Evolutionary conservation across 2,329 filamentous ascomycete species (phyloP).

Genomic region (Colletotrichum tabaci): DNA sequence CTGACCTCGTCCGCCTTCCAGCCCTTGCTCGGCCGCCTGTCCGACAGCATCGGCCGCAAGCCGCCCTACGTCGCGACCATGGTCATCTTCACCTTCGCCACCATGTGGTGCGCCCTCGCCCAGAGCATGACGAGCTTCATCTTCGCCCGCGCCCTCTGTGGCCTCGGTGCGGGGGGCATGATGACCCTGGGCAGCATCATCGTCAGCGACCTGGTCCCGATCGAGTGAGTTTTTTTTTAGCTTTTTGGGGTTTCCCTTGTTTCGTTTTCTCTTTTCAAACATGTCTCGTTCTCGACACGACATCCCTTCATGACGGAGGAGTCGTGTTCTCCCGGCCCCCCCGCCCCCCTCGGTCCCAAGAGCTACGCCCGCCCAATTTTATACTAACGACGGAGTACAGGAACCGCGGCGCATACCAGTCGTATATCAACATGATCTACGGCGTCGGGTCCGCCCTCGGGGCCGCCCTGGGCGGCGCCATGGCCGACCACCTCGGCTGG

Average conservation of each 20-base stretch:
- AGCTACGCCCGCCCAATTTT: no score
- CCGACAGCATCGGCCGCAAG: conserved; percentile 81
- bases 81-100: conserved; percentile 75
- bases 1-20: conserved; percentile 84
- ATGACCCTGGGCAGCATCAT: conserved; percentile 80
- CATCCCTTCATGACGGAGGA: not conserved
- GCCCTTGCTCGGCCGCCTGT: conserved; percentile 81
- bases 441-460: conserved; percentile 73
- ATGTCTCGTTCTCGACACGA: no score
- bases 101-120: conserved; percentile 79
- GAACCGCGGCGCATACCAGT: conserved; percentile 79
- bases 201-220: conserved; percentile 81
- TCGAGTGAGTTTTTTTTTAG: conserved; percentile 67
- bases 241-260: not conserved
- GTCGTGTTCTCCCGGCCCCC: no score
- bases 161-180: conserved; percentile 80
- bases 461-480: conserved; percentile 77
- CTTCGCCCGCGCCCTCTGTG: conserved; percentile 78
- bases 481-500: conserved; percentile 81
- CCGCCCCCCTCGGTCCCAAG: no score
- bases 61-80: conserved; percentile 75
- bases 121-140: conserved; percentile 79
- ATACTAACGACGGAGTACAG: conserved; percentile 43
- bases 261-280: no score
- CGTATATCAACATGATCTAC: conserved; percentile 77